Evolutionary conservation across 192 early-diverging fungal species (phyloP), one percentile per base, ranked within the genome.

Genomic region (Coemansia sp.): DNA sequence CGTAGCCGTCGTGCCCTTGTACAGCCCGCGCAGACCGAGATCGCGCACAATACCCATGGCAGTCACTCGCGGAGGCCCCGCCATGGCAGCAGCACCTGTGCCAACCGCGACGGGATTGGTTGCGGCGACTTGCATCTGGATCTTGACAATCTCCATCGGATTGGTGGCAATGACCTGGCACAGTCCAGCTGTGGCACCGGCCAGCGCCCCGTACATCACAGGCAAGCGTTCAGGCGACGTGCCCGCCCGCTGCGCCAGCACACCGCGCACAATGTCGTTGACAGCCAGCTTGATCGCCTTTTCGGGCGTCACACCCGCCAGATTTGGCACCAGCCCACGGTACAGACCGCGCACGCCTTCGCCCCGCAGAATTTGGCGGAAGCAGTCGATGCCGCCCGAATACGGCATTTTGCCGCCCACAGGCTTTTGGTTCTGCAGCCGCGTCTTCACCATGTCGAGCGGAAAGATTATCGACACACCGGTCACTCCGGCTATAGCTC

Each of bases 101-200:
- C 22, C 23, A 4, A 60, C 57, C 15, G 57, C 23, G 14, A 77
- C 83, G 8, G 82, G n/a, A 55, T 71, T 21, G 70, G 60, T 75
- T 10, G 86, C 86, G 27, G 84, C 72, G 6, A 91, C 90, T 73
- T 98, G 97, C 75, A 98, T 76, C 59, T 93, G 78, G n/a, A 95
- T 92, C 85, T 97, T 98, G 79, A 98, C 86, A 27, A 94, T 90
- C 73, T 97, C 96, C 80, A 90, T 92, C 23, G 96, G 96, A 47
- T 92, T 91, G 72, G 94, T 96, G 37, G 96, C 84, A 60, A 95
- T 79, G 21, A 94, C 94, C 38, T 93, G 93, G 54, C 92, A 93
- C 43, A 91, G 87, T 39, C 94, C 97, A 1, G 94, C 95, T 66
- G 95, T 90, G n/a, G 85, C 93, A 58, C 97, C 95, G 23, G 95